Evolutionary conservation across 169 alveolate species (phyloP).

Genomic region (Eimeria necatrix): DNA sequence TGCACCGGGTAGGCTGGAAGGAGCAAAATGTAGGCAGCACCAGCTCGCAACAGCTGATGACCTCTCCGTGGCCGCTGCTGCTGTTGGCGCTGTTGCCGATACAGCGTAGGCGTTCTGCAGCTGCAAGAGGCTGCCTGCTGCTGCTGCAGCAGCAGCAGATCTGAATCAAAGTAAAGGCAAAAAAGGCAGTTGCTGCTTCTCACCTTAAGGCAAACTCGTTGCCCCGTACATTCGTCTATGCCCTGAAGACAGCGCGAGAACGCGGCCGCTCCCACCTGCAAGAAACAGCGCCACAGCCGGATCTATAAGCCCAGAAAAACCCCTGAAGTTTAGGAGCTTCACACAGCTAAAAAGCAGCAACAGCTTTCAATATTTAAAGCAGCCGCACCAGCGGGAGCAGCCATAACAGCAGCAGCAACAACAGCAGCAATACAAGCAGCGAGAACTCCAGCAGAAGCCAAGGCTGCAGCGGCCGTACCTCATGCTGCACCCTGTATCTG

Average conservation of each 20-base stretch:
- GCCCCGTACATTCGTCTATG: constrained; percentile 48
- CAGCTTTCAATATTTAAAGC: neutral
- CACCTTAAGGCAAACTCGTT: constrained; percentile 73
- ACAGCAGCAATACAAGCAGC: constrained; percentile 13
- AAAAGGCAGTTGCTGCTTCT: constrained; percentile 3
- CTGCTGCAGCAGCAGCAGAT: neutral
- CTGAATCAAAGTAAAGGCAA: neutral
- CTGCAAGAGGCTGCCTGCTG: neutral
- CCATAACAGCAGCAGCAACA: neutral
- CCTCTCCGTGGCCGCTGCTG: neutral
- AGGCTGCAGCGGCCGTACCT: constrained; percentile 92
- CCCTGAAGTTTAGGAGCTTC: neutral
- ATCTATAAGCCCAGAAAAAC: neutral
- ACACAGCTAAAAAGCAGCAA: no score
- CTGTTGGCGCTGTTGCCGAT: neutral
- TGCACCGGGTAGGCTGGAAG: neutral
- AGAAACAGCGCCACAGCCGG: neutral
- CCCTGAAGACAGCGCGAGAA: constrained; percentile 77
- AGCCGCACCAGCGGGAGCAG: constrained; percentile 4
- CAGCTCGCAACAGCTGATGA: no score
- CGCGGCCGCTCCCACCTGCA: constrained; percentile 76
- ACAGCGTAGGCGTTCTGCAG: neutral
- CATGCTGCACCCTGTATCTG: constrained; percentile 91
- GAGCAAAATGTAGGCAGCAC: no score
- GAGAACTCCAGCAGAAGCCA: neutral